Evolutionary conservation across 352 stramenopile genomes (phyloP), one percentile per base, ranked within the genome.

Genomic region (Pythium insidiosum): DNA sequence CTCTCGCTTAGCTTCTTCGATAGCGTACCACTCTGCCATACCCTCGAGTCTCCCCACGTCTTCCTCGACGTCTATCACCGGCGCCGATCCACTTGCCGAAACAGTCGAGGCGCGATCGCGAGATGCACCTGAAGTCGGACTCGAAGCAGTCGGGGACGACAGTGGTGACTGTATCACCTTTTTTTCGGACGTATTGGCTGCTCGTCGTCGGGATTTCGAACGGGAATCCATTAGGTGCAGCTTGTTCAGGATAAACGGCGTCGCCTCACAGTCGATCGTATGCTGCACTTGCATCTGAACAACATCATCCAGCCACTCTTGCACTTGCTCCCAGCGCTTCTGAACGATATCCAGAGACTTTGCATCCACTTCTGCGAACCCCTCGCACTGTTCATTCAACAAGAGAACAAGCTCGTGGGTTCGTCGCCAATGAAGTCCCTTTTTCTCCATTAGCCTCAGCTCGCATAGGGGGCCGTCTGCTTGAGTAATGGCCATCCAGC

Each of bases 401-500:
- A 88, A 46, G 20, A 80, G 37, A 20, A 88, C 44, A 3, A 88
- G 45, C 38, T 88, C 76, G 28, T 86, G 69, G 19, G 76, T 88
- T 1, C 76, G 73, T 3, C 73, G 66, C 76, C 76, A 88, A 39
- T 88, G 73, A 18, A 88, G 43, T 0, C 63, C 68, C 22, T 84
- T 78, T 31, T 73, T 79, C 35, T 79, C 71, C 49, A 81, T 86
- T 6, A 88, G 25, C 1, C 71, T 70, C 0, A 88, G 50, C 34
- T 88, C 76, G 34, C 63, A 74, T 21, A 88, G 50, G 25, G 71
- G 71, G 0, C 76, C 76, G 23, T 80, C 68, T 6, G 38, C 53
- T 26, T 76, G 63, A 2, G 66, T 86, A 41, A 88, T 82, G 15
- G 73, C 73, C 61, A 82, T 85, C 73, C 71, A 84, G 4, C 76